Conservation (phyloP, 257 asterid species). For the Galeopsis tetrahit region DNA sequence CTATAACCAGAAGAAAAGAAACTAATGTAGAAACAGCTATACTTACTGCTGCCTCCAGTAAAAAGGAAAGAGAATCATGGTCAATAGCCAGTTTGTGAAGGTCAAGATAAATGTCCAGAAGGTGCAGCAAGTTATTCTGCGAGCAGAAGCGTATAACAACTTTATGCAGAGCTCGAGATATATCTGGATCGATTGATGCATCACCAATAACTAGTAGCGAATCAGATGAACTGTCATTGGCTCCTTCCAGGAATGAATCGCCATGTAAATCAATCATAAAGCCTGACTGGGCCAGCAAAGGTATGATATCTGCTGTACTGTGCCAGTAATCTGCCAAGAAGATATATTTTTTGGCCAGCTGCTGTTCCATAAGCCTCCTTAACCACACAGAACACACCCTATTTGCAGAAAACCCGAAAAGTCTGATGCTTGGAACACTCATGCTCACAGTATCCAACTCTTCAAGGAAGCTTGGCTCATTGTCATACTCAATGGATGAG, state of each 20-base stretch:
- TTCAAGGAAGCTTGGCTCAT: constrained; percentile 60
- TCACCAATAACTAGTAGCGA: constrained; percentile 55
- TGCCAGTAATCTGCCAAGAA: constrained; percentile 84
- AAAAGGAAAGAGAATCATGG: constrained; percentile 59
- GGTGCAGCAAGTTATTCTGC: constrained; percentile 80
- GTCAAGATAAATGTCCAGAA: constrained; percentile 91
- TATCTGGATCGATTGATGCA: constrained; percentile 55
- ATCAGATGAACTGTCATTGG: constrained; percentile 57
- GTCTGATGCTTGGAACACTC: constrained; percentile 70
- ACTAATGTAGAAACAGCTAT: constrained; percentile 25
- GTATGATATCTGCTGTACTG: constrained; percentile 64
- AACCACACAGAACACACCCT: constrained; percentile 68
- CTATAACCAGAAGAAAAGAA: constrained; percentile 24
- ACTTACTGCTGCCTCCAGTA: constrained; percentile 86
- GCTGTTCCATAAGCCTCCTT: constrained; percentile 77
- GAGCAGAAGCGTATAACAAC: constrained; percentile 73
- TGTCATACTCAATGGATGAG: constrained; percentile 53
- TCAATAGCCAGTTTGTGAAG: constrained; percentile 79
- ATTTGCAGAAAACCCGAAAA: constrained; percentile 65
- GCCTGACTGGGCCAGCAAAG: constrained; percentile 86
- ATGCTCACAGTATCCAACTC: constrained; percentile 75
- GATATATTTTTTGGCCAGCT: constrained; percentile 75
- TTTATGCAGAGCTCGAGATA: constrained; percentile 76
- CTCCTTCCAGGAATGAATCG: constrained; percentile 48
- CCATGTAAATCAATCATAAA: constrained; percentile 52